Evolutionary conservation across 805 yeast species (phyloP).

Genomic region (Lipomyces orientalis): DNA sequence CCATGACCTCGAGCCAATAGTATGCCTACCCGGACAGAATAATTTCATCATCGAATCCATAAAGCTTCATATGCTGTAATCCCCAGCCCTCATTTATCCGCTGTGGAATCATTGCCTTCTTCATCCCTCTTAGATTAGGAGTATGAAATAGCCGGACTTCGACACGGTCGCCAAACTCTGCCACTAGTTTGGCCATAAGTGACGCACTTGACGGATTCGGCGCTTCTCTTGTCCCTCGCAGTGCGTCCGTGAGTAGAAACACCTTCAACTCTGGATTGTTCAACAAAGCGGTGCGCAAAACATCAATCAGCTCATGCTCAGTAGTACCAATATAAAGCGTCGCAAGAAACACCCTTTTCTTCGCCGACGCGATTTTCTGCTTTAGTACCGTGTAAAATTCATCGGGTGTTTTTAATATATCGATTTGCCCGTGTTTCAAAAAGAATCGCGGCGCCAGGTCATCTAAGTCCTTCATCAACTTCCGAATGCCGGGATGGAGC

Average conservation of each 20-base stretch:
- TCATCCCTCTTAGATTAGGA: conserved; percentile 76
- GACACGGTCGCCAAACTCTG: conserved; percentile 66
- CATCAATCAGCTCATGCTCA: conserved; percentile 74
- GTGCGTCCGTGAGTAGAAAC: conserved; percentile 78
- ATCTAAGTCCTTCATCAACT: conserved; percentile 30
- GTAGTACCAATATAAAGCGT: conserved; percentile 85
- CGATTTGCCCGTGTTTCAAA: conserved; percentile 52
- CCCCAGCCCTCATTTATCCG: conserved; percentile 91
- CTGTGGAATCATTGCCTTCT: conserved; percentile 70
- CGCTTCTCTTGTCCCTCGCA: conserved; percentile 91
- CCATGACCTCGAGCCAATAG: neutral
- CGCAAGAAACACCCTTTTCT: conserved; percentile 74
- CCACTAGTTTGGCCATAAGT: conserved; percentile 67
- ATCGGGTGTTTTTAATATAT: conserved; percentile 66
- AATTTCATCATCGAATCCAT: conserved; percentile 91
- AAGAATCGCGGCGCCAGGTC: conserved; percentile 36
- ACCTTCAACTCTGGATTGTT: conserved; percentile 68
- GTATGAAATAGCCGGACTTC: conserved; percentile 87
- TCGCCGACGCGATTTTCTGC: conserved; percentile 64
- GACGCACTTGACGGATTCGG: conserved; percentile 81
- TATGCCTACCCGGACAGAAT: conserved; percentile 66
- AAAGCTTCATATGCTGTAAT: conserved; percentile 94
- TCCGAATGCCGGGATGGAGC: conserved; percentile 21
- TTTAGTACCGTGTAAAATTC: conserved; percentile 73
- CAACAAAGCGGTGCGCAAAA: conserved; percentile 64